Evolutionary conservation across 2,329 filamentous ascomycete species (phyloP), one percentile per base, ranked within the genome.

Genomic region (Periconia sp.): DNA sequence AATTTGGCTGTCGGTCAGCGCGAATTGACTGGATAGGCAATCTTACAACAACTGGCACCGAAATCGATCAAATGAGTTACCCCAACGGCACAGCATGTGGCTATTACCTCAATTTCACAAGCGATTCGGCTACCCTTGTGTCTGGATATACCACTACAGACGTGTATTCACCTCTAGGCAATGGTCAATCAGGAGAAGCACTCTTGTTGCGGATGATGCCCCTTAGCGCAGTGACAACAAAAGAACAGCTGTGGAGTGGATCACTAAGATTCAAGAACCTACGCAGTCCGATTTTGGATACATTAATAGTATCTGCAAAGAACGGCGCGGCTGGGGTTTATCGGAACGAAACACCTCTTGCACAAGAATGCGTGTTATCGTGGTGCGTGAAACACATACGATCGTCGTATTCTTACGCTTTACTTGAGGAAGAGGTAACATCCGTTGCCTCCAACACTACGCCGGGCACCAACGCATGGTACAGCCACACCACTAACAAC

Each of bases 371-470:
- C 33, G 20, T 65, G 43, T 56, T 18, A 57, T 48, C 1, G 15
- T 70, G 62, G 63, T 70, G 65, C 33, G 57, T 69, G 2, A 57
- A 66, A 33, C 56, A 40, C 1, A 45, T 70, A 2, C 15, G 49
- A 6, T 68, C 65, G 1, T 52, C 57, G 0, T 69, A 64, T 14
- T 20, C 27, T 8, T 41, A 19, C 15, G 64, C 54, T 1, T 42
- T 14, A 0, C 65, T 68, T 19, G 14, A 45, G 13, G 64, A 65
- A 44, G 46, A 61, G 5, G 45, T 64, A 1, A 19, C 57, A 0
- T 27, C 57, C 1, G 49, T 37, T 37, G 0, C 49, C 54, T 20
- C 9, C 47, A 15, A 61, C 33, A 6, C 33, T 5, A 37, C 33
- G 3, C 33, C 33, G 6, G 33, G 33, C 3, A 5, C 3, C 11